phyloP scores from a whole-genome alignment of 78 protist species.

The Pigoraptor vietnamica region DNA sequence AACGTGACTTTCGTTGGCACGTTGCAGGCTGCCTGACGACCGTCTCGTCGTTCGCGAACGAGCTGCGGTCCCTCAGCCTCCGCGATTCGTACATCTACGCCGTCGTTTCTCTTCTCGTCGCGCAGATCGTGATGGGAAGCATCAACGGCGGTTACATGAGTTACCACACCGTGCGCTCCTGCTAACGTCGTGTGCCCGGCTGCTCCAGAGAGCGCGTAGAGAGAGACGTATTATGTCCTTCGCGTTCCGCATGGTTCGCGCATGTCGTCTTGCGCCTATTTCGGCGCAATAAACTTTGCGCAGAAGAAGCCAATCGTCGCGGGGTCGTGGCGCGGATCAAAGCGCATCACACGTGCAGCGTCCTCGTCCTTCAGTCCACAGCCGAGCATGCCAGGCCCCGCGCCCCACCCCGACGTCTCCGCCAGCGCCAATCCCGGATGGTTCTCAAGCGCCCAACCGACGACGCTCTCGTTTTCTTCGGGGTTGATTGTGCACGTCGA shows the following conservation, averaged over 20 bases:
- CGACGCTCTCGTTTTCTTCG: slow-evolving; percentile 29
- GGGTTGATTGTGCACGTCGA: slow-evolving; percentile 46
- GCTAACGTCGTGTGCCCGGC: no score
- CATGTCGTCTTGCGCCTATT: background rate
- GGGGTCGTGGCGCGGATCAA: background rate
- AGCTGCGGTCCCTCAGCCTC: background rate
- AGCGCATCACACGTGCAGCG: background rate
- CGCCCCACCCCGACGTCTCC: background rate
- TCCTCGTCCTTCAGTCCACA: background rate
- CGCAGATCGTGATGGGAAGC: background rate
- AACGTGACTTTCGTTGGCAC: no score
- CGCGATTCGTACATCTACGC: background rate
- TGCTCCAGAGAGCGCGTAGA: no score
- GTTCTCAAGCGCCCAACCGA: background rate
- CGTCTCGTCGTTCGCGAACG: background rate
- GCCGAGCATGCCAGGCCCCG: background rate
- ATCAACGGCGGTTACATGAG: background rate
- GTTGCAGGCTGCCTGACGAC: background rate
- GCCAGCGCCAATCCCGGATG: background rate
- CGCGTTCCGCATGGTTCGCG: no score
- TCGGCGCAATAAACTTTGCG: background rate
- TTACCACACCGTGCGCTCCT: background rate
- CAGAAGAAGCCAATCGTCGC: background rate
- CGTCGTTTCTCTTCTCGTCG: background rate
- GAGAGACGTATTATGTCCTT: no score